Percentiles rank a stretch among this genome's conserved stretches.
phyloP scores from a whole-genome alignment of 208 protist genomes.

The Wallacemonas collosoma region DNA sequence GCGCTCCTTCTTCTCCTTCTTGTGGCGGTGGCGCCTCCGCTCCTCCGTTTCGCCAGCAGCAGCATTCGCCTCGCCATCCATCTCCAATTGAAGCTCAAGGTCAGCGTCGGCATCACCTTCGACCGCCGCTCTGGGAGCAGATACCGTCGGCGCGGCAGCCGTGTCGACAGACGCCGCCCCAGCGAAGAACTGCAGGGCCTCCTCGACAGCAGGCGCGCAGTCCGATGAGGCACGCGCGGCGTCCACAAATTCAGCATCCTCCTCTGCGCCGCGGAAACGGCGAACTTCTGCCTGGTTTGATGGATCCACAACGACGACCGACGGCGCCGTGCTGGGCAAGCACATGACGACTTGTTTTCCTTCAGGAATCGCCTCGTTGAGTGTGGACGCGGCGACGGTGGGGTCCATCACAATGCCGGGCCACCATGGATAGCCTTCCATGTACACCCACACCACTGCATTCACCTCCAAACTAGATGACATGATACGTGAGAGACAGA shows the following conservation, averaged over 20 bases:
- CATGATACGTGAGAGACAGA: constrained; percentile 18
- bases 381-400: constrained; percentile 11
- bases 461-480: constrained; percentile 33
- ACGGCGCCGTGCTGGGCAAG: constrained; percentile 49
- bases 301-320: constrained; percentile 55
- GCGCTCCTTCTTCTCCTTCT: constrained; percentile 25
- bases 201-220: constrained; percentile 63
- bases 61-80: not conserved
- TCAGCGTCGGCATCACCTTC: constrained; percentile 2
- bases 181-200: constrained; percentile 34
- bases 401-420: constrained; percentile 70
- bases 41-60: not conserved
- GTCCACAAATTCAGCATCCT: constrained; percentile 42
- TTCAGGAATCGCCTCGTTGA: constrained; percentile 27
- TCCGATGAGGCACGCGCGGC: constrained; percentile 34
- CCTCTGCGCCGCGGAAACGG: constrained; percentile 25
- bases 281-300: constrained; percentile 39
- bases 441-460: constrained; percentile 81
- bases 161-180: not conserved
- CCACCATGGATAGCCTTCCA: constrained; percentile 85
- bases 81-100: not conserved
- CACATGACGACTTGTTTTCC: constrained; percentile 66
- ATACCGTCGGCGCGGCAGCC: not conserved
- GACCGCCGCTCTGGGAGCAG: not conserved
- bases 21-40: constrained; percentile 12